phyloP scores from a whole-genome alignment of 2,329 filamentous ascomycete genomes.

The Ustilaginoidea virens region DNA sequence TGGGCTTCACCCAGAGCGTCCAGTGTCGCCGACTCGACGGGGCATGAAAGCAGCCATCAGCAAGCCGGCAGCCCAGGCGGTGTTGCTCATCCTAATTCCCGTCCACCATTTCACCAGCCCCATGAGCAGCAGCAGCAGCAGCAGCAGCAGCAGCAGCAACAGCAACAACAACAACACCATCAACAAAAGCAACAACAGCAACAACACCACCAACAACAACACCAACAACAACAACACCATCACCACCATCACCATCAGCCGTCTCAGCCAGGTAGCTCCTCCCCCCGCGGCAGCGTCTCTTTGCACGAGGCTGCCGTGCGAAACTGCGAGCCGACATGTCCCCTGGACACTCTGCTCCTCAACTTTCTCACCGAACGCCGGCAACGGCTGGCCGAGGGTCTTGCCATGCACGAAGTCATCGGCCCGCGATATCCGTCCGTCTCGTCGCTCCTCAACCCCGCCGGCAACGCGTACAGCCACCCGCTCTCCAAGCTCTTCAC shows the following conservation, averaged over 20 bases:
- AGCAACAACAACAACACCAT: no score
- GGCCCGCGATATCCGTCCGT: conserved; percentile 71
- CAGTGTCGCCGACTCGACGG: neutral
- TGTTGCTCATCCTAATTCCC: no score
- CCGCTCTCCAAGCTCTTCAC: conserved; percentile 74
- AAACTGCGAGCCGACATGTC: conserved; percentile 55
- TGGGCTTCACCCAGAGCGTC: neutral
- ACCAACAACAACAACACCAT: no score
- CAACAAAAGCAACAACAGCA: no score
- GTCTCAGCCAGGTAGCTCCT: no score
- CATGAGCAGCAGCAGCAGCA: no score
- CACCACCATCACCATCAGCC: no score
- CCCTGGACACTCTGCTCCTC: conserved; percentile 63
- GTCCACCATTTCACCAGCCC: no score
- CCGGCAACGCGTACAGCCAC: conserved; percentile 46
- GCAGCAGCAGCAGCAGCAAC: no score
- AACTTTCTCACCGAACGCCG: conserved; percentile 61
- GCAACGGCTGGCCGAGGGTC: conserved; percentile 49
- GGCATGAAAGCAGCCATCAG: neutral
- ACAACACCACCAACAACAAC: neutral
- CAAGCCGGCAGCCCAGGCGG: neutral
- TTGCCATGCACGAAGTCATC: conserved; percentile 47
- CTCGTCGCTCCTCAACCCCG: conserved; percentile 60
- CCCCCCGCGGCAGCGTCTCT: conserved; percentile 4
- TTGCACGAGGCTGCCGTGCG: conserved; percentile 25